Evolutionary conservation across 345 rosid species (phyloP).

Genomic region (Linum usitatissimum): DNA sequence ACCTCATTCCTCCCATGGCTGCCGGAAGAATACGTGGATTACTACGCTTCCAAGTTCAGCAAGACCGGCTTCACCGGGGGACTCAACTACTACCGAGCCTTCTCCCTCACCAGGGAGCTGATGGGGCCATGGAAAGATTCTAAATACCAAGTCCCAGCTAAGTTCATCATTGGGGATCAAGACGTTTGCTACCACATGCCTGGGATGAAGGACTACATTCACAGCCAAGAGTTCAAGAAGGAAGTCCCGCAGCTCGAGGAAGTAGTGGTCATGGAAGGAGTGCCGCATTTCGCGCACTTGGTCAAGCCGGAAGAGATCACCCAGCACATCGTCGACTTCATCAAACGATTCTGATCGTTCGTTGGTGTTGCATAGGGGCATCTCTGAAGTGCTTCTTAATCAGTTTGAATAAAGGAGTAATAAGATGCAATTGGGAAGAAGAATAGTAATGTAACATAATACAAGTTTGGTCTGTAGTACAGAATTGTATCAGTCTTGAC

Average conservation of each 20-base stretch:
- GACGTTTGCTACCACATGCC: background rate
- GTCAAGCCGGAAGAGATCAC: background rate
- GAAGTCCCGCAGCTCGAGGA: background rate
- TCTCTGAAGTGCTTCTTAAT: too few species aligned
- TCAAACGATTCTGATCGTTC: background rate
- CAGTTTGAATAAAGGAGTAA: too few species aligned
- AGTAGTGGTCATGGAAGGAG: constrained; percentile 4
- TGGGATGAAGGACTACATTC: background rate
- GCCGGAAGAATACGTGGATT: constrained; percentile 50
- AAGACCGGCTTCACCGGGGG: constrained; percentile 77
- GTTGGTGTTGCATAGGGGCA: too few species aligned
- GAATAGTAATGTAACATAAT: too few species aligned
- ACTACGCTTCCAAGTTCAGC: constrained; percentile 45
- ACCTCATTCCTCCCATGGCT: constrained; percentile 54
- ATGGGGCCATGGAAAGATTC: too few species aligned
- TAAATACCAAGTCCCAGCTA: too few species aligned
- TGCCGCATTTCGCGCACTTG: background rate
- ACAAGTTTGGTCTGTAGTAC: too few species aligned
- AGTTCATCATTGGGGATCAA: too few species aligned
- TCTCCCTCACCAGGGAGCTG: background rate
- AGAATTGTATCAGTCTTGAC: too few species aligned
- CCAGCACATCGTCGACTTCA: background rate
- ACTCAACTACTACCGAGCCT: constrained; percentile 55
- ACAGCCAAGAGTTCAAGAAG: background rate
- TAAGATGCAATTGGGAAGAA: too few species aligned